Base-by-base conservation (phyloP, 2,329 filamentous ascomycete species). In the Claviceps quebecensis region DNA sequence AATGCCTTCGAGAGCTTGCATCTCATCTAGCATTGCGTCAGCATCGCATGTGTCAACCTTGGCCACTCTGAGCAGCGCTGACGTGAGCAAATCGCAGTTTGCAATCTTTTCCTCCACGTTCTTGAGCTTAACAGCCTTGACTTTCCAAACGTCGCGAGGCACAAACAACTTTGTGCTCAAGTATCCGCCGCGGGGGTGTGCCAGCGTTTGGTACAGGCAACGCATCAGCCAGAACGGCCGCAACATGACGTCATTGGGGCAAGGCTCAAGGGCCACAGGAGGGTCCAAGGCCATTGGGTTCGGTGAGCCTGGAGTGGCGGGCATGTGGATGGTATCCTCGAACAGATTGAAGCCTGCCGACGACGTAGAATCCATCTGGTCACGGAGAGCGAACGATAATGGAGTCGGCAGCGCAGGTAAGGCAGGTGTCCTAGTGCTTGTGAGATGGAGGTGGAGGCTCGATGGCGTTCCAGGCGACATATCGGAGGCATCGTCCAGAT, bases 151-250 rank as follows among this genome's bases (percentile, higher is more conserved):
- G 62, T 97, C 90, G 49, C 87, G 80, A 5, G 93, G 90, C 5
- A 98, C 78, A 63, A 98, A 98, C 0, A 98, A 76, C 60, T 89
- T 90, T 22, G 83, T 91, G 50, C 90, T 95, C 19, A 98, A 64
- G 63, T 96, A 98, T 16, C 90, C 93, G 39, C 93, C 93, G 23
- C 88, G 82, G 2, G 91, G 88, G 61, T 98, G 91, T 17, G 84
- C 85, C 45, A 98, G 80, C 0, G 90, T 95, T 65, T 96, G 88
- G 63, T 93, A 95, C 26, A 98, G 75, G 55, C 86, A 90, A 51
- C 93, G 83, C 87, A 98, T 95, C 45, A 98, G 74, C 93, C 93
- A 98, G 67, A 96, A 98, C 2, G 93, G 94, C 19, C 93, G 83
- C n/a, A 97, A 75, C 60, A 96, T 76, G 54, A 84, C 83, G 41